Evolutionary conservation across 345 rosid genomes (phyloP).

Genomic region (Rhizophora mangle): DNA sequence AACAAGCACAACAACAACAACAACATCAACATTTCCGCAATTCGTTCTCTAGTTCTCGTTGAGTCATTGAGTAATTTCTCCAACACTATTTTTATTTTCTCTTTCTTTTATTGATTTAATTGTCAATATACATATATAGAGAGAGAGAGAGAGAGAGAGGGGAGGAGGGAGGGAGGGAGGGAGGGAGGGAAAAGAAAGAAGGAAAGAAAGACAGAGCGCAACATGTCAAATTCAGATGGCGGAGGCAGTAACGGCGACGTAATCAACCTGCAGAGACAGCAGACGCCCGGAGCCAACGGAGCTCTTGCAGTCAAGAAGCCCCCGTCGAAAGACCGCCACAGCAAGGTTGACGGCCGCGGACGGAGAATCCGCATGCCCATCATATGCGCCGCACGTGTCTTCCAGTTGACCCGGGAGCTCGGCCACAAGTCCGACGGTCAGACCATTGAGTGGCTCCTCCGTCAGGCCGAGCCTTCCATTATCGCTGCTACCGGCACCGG

Average conservation of each 20-base stretch:
- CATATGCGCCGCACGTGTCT: constrained; percentile 99
- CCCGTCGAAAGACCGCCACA: constrained; percentile 93
- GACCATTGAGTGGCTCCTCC: constrained; percentile 98
- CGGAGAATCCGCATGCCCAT: constrained; percentile 98
- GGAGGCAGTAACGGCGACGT: constrained; percentile 30
- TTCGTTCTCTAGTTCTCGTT: too few species aligned
- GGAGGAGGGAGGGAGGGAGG: too few species aligned
- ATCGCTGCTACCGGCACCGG: constrained; percentile 98
- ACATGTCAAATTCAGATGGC: constrained; percentile 56
- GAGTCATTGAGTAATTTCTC: too few species aligned
- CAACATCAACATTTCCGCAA: too few species aligned
- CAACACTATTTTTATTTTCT: too few species aligned
- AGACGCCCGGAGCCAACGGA: constrained; percentile 36
- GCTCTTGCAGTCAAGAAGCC: constrained; percentile 69
- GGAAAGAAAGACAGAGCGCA: too few species aligned
- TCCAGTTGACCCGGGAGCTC: constrained; percentile 90
- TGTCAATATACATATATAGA: too few species aligned
- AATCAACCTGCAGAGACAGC: constrained; percentile 51
- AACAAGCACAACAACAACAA: too few species aligned
- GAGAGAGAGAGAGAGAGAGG: too few species aligned
- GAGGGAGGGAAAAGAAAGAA: too few species aligned
- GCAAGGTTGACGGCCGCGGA: constrained; percentile 97
- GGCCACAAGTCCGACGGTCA: constrained; percentile 99
- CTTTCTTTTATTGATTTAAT: too few species aligned
- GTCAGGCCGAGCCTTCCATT: constrained; percentile 98